Conservation (phyloP, 495 filamentous ascomycete species). For the Neurospora sp. region DNA sequence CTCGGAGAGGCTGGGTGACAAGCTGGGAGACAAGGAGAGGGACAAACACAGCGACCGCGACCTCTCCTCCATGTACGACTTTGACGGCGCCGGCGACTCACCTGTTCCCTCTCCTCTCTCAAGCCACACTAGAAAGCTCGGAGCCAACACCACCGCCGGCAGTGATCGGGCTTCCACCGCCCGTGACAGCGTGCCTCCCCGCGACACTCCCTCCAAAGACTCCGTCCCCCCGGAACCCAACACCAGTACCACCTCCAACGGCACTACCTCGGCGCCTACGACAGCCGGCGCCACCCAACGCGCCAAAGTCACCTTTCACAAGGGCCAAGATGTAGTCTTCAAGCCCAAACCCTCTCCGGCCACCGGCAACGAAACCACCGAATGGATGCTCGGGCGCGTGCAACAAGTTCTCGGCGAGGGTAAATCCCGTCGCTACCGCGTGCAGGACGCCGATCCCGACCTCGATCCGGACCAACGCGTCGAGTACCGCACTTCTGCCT, state of each 20-base stretch:
- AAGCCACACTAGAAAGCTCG: slow-evolving; percentile 30
- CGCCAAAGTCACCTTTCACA: slow-evolving; percentile 43
- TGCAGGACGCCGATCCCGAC: slow-evolving; percentile 88
- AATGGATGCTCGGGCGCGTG: slow-evolving; percentile 87
- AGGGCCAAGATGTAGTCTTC: slow-evolving; percentile 79
- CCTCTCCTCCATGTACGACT: slow-evolving; percentile 48
- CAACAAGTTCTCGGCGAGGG: slow-evolving; percentile 76
- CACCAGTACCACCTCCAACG: neutral
- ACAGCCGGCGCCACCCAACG: slow-evolving; percentile 20
- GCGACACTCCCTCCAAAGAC: slow-evolving; percentile 36
- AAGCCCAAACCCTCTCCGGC: slow-evolving; percentile 60
- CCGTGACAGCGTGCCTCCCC: slow-evolving; percentile 36
- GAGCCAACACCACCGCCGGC: slow-evolving; percentile 44
- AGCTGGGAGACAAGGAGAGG: neutral
- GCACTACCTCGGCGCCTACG: neutral
- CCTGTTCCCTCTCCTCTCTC: slow-evolving; percentile 53
- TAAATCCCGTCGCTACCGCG: slow-evolving; percentile 82
- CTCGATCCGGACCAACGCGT: slow-evolving; percentile 56
- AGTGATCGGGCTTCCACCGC: slow-evolving; percentile 22
- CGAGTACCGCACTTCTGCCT: slow-evolving; percentile 69
- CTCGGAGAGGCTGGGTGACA: slow-evolving; percentile 4
- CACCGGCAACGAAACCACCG: slow-evolving; percentile 48
- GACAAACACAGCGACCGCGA: slow-evolving; percentile 34
- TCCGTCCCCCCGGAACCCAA: slow-evolving; percentile 34
- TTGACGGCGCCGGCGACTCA: slow-evolving; percentile 61